A percentile compares a stretch with the other conserved stretches of the same genome.
These are phyloP conservation scores for Chrysosporium keratinophilum DNA, from an alignment of 2,329 filamentous ascomycete genomes.

Conservation along the genomic window DNA sequence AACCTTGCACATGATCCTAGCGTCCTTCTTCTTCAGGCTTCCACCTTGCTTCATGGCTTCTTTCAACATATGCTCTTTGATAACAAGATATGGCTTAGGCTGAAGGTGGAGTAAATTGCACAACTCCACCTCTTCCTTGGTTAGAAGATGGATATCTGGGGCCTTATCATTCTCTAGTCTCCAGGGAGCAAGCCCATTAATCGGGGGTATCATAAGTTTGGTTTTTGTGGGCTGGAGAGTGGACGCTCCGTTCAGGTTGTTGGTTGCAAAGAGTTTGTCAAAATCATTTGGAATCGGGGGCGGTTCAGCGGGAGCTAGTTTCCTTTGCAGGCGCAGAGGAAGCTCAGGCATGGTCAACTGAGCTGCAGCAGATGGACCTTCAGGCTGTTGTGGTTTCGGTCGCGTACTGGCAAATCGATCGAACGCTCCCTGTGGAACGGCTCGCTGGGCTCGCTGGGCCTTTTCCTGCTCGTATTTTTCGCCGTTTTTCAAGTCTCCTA, in stretches of 20 bases:
- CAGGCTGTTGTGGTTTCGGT: constrained; percentile 56
- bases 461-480: constrained; percentile 94
- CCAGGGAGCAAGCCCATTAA: constrained; percentile 42
- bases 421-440: constrained; percentile 64
- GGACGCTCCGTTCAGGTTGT: constrained; percentile 36
- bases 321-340: constrained; percentile 48
- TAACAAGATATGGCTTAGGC: constrained; percentile 88
- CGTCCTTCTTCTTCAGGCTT: constrained; percentile 84
- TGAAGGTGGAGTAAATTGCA: constrained; percentile 76
- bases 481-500: constrained; percentile 73
- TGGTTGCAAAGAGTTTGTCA: constrained; percentile 46
- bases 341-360: constrained; percentile 71
- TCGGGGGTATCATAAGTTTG: constrained; percentile 43
- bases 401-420: constrained; percentile 70
- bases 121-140: constrained; percentile 71
- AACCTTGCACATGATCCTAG: constrained; percentile 66
- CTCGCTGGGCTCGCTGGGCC: constrained; percentile 55
- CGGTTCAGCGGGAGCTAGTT: constrained; percentile 26
- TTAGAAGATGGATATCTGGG: constrained; percentile 70
- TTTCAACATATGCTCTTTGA: constrained; percentile 85
- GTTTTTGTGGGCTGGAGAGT: constrained; percentile 34
- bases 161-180: constrained; percentile 64
- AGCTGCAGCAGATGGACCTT: constrained; percentile 63
- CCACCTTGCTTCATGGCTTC: constrained; percentile 86
- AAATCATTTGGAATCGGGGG: constrained; percentile 42